A percentile compares a stretch with the other conserved stretches of the same genome.
Conservation (phyloP, 2,329 filamentous ascomycete genomes). For the Trichoderma afroharzianum region DNA sequence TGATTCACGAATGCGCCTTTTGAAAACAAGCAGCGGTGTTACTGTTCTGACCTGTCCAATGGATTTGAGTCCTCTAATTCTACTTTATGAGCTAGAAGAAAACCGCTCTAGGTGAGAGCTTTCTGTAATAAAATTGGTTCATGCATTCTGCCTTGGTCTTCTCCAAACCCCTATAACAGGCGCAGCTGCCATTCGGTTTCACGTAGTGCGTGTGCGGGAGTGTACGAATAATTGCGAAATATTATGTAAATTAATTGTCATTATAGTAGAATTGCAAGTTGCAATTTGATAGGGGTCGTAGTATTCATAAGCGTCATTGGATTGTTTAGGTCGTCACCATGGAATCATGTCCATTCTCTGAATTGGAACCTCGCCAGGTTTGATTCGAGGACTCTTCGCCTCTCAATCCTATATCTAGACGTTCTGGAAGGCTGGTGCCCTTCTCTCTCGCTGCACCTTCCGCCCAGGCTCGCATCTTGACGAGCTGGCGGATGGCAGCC, state of each 20-base stretch:
- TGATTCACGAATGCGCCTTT: background rate
- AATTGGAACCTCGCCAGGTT: conserved; percentile 21
- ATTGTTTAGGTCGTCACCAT: conserved; percentile 49
- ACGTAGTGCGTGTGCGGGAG: background rate
- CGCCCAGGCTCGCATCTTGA: conserved; percentile 81
- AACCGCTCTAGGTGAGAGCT: background rate
- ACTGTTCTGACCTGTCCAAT: background rate
- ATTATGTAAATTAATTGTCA: background rate
- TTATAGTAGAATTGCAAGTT: background rate
- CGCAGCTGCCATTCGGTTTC: background rate
- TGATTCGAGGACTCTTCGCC: conserved; percentile 34
- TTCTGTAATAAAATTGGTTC: background rate
- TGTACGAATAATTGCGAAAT: background rate
- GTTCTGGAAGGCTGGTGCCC: conserved; percentile 31
- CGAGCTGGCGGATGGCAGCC: conserved; percentile 75
- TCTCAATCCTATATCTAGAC: conserved; percentile 36
- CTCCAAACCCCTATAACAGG: background rate
- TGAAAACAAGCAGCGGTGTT: background rate
- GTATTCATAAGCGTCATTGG: background rate
- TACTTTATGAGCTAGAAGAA: background rate
- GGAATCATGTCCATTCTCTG: conserved; percentile 44
- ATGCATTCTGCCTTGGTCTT: background rate
- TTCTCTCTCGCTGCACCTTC: conserved; percentile 57
- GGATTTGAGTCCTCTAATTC: background rate
- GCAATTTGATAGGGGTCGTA: background rate